Evolutionary conservation across 768 basidiomycete species (phyloP).

Genomic region (Rhodocollybia butyracea): DNA sequence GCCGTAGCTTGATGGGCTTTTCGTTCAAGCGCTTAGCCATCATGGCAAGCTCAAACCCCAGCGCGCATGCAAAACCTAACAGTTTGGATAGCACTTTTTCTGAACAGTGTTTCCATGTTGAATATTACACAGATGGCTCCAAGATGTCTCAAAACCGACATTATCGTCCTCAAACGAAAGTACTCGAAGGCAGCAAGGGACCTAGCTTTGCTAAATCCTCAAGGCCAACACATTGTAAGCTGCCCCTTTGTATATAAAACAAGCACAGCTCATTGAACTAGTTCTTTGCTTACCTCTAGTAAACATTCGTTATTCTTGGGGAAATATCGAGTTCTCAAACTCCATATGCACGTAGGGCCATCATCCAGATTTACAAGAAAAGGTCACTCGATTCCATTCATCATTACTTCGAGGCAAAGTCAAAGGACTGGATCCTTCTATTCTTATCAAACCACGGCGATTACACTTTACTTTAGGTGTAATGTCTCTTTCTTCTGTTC

Average conservation of each 20-base stretch:
- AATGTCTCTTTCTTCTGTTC: constrained; percentile 47
- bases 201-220: neutral
- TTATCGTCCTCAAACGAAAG: neutral
- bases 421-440: constrained; percentile 55
- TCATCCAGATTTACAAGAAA: constrained; percentile 33
- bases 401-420: constrained; percentile 41
- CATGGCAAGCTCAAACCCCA: too few relatives aligned
- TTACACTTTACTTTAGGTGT: constrained; percentile 76
- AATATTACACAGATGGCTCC: neutral
- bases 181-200: neutral
- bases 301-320: neutral
- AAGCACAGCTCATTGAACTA: neutral
- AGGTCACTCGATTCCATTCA: constrained; percentile 34
- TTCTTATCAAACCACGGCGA: constrained; percentile 55
- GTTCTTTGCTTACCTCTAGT: constrained; percentile 8
- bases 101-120: too few relatives aligned
- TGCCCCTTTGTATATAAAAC: neutral
- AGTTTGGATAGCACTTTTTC: too few relatives aligned
- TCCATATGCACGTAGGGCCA: constrained; percentile 33
- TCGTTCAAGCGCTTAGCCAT: too few relatives aligned
- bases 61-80: too few relatives aligned
- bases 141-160: neutral
- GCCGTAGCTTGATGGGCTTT: too few relatives aligned
- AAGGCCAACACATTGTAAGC: constrained; percentile 5
- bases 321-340: neutral